Evolutionary conservation across 1,139 yeast genomes (phyloP), one percentile per base, ranked within the genome.

Genomic region (Geotrichum candidum): DNA sequence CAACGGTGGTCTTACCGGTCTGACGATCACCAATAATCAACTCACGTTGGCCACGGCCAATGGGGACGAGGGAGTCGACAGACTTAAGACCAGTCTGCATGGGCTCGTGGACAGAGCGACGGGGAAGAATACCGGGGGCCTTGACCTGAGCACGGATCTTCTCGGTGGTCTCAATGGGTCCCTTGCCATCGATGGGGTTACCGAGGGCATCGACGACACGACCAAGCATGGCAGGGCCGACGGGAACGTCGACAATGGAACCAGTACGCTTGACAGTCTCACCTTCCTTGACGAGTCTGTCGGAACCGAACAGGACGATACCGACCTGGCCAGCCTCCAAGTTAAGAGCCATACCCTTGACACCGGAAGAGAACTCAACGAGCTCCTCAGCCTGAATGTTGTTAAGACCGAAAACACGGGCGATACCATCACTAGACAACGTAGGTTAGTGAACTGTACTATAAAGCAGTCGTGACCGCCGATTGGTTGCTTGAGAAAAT

Each of bases 1-100:
- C 99, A 74, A 94, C 97, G 70, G 98, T 97, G 77, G 99, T 94
- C 86, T 94, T 94, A 88, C 99, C 99, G 74, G 99, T 94, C 85
- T 94, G 99, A 87, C 99, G 94, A 82, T 94, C 99, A 88, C 99
- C 99, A 78, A 94, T 94, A 77, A 94, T 94, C 89, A 94, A 84
- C 85, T 94, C 99, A 90, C 99, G 95, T 84, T 94, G 99, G 79
- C 99, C 99, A 88, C 99, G 95, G 78, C 99, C 99, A 75, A 94
- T 82, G 81, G 99, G 99, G 80, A 94, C 99, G 77, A 94, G 88
- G 77, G 99, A 96, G 79, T 94, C 99, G 74, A 94, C 97, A 68
- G 98, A 88, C 86, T 95, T 94, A 78, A 94, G 89, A 87, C 99
- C 99, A 76, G 99, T 92, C 85, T 94, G 99, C 89, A 94, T 94